A percentile compares a stretch with the other conserved stretches of the same genome.
Conservation (phyloP, 352 stramenopile genomes). For the Phytophthora idaei region DNA sequence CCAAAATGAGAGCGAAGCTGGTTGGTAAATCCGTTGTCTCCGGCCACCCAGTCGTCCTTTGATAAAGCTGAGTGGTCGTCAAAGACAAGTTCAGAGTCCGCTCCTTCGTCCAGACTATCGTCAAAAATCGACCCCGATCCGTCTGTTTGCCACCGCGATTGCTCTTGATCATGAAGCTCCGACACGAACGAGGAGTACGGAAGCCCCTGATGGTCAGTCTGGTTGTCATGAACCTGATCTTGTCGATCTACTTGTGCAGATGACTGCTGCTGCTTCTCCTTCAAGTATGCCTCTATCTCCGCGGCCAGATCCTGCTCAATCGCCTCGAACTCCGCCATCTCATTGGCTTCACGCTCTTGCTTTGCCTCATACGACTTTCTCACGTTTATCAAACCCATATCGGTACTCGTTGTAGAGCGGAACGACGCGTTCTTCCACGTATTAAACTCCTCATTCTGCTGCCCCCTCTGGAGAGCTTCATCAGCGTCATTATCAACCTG, state of each 20-base stretch:
- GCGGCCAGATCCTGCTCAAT: constrained; percentile 69
- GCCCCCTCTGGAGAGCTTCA: not conserved
- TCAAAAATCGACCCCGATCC: constrained; percentile 21
- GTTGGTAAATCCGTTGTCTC: constrained; percentile 13
- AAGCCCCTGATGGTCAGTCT: constrained; percentile 15
- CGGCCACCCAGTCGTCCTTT: constrained; percentile 24
- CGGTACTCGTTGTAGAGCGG: constrained; percentile 43
- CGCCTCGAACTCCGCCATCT: constrained; percentile 82
- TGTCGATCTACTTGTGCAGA: constrained; percentile 2
- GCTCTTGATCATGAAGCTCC: constrained; percentile 33
- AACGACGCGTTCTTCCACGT: constrained; percentile 39
- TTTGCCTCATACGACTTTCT: constrained; percentile 63
- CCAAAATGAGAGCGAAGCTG: constrained; percentile 32
- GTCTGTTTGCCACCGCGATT: constrained; percentile 15
- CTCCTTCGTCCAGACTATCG: constrained; percentile 47
- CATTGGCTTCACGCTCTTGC: constrained; percentile 62
- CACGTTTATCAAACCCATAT: constrained; percentile 62
- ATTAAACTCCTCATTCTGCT: constrained; percentile 11
- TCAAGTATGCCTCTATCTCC: constrained; percentile 64
- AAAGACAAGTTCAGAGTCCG: constrained; percentile 56
- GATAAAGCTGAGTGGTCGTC: constrained; percentile 23
- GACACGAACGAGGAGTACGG: constrained; percentile 38
- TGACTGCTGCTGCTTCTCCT: constrained; percentile 37
- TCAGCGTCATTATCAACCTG: constrained; percentile 1
- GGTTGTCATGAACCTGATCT: constrained; percentile 23